phyloP scores from a whole-genome alignment of 2,329 filamentous ascomycete species.

The Dactylellina drechsleri region DNA sequence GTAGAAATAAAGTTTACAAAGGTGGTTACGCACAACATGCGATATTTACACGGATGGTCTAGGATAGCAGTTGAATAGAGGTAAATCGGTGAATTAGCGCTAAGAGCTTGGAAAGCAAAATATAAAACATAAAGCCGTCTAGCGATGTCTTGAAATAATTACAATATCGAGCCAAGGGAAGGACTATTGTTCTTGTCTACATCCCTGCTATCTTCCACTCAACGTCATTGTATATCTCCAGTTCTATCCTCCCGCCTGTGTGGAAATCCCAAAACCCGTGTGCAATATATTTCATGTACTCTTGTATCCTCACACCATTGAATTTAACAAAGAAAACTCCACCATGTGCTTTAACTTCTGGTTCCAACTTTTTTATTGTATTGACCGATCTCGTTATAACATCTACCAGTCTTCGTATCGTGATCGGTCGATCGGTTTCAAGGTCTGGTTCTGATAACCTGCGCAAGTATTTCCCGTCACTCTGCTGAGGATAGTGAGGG shows the following conservation, averaged over 20 bases:
- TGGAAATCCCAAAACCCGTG: slow-evolving; percentile 50
- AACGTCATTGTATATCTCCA: slow-evolving; percentile 44
- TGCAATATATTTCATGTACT: slow-evolving; percentile 51
- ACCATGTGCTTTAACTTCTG: slow-evolving; percentile 16
- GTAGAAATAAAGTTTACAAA: too few relatives aligned
- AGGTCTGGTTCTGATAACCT: slow-evolving; percentile 37
- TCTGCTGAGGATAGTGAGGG: slow-evolving; percentile 28
- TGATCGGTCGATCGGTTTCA: slow-evolving; percentile 21
- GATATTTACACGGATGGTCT: too few relatives aligned
- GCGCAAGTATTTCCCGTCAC: slow-evolving; percentile 27
- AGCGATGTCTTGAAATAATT: too few relatives aligned
- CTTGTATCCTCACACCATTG: slow-evolving; percentile 40
- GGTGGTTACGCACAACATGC: too few relatives aligned
- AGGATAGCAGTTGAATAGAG: too few relatives aligned
- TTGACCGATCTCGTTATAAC: slow-evolving; percentile 27
- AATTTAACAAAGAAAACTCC: slow-evolving; percentile 47
- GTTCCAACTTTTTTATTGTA: slow-evolving; percentile 38
- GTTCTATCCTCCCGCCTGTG: slow-evolving; percentile 42
- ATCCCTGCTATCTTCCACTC: slow-evolving; percentile 16
- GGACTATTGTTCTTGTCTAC: too few relatives aligned
- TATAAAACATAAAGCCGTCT: too few relatives aligned
- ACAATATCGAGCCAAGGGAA: too few relatives aligned
- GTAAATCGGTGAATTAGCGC: neutral
- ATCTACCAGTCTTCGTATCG: slow-evolving; percentile 18
- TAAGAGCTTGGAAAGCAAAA: neutral